Conservation (phyloP, 345 rosid species). For the Gynandropsis gynandra region DNA sequence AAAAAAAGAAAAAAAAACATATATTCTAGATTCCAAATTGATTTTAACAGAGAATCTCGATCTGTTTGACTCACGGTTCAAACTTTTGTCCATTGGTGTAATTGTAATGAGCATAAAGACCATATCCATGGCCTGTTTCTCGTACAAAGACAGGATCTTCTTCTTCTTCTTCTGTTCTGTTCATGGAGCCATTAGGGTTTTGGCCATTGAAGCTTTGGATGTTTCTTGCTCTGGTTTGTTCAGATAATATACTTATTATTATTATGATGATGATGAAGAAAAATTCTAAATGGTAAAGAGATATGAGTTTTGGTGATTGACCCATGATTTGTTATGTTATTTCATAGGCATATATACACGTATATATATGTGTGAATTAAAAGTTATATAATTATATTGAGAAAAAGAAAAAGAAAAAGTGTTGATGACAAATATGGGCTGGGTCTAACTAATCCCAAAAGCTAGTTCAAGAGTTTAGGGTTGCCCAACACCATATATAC, state of each 20-base stretch:
- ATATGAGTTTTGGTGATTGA: constrained; percentile 13
- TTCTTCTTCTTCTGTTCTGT: constrained; percentile 7
- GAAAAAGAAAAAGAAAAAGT: too few relatives aligned
- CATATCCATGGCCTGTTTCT: constrained; percentile 25
- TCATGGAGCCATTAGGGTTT: constrained; percentile 9
- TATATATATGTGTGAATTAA: too few relatives aligned
- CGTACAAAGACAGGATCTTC: constrained; percentile 20
- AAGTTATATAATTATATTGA: too few relatives aligned
- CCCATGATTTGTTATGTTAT: constrained; percentile 1
- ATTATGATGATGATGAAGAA: neutral
- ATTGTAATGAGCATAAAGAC: constrained; percentile 17
- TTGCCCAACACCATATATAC: too few relatives aligned
- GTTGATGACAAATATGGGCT: too few relatives aligned
- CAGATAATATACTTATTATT: constrained; percentile 4
- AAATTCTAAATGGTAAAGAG: constrained; percentile 14
- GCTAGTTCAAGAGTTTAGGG: too few relatives aligned
- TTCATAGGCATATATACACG: too few relatives aligned
- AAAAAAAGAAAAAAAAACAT: too few relatives aligned
- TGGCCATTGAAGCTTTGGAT: constrained; percentile 8
- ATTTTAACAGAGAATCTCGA: too few relatives aligned
- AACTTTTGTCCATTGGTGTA: neutral
- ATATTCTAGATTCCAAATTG: too few relatives aligned
- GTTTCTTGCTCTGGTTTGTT: constrained; percentile 15
- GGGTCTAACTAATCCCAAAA: too few relatives aligned
- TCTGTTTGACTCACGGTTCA: too few relatives aligned